Conservation (phyloP, 2,329 filamentous ascomycete species). For the Ophiostoma fasciatum region DNA sequence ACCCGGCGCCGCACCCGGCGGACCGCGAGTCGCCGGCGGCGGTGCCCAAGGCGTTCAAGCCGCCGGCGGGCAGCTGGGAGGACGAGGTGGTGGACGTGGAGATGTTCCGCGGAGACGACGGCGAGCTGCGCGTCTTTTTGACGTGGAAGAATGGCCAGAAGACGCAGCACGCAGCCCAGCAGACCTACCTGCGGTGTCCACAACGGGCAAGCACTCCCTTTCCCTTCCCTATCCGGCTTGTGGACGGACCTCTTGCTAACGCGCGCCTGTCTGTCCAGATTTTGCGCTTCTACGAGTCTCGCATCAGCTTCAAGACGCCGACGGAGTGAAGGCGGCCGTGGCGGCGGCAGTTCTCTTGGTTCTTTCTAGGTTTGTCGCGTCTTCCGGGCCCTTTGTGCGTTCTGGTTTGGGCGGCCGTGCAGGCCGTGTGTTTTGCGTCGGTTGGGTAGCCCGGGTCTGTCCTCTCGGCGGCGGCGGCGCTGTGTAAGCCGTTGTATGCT, state of each 20-base stretch:
- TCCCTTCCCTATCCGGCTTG: no score
- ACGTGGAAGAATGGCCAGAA: slow-evolving; percentile 62
- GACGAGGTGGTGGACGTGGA: slow-evolving; percentile 56
- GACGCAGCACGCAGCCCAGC: slow-evolving; percentile 53
- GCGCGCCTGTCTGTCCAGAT: slow-evolving; percentile 25
- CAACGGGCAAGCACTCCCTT: slow-evolving; percentile 57
- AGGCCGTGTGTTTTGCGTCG: no score
- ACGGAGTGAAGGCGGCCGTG: not conserved
- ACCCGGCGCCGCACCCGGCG: slow-evolving; percentile 34
- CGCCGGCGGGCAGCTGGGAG: slow-evolving; percentile 64
- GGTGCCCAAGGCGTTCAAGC: slow-evolving; percentile 38
- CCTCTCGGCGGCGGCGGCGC: no score
- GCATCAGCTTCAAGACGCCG: slow-evolving; percentile 26
- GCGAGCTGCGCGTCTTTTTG: slow-evolving; percentile 50
- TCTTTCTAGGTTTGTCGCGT: no score
- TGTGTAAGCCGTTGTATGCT: no score
- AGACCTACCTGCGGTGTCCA: slow-evolving; percentile 62
- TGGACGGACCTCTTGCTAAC: no score
- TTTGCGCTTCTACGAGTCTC: slow-evolving; percentile 43
- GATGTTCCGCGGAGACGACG: slow-evolving; percentile 52
- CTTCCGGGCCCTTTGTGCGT: no score
- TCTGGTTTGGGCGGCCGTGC: no score
- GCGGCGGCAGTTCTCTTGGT: no score
- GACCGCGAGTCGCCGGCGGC: slow-evolving; percentile 31
- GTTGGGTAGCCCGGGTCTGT: no score